These are phyloP conservation scores for Rhodomyrtus tomentosa DNA, from an alignment of 345 rosid species.

Conservation along the genomic window DNA sequence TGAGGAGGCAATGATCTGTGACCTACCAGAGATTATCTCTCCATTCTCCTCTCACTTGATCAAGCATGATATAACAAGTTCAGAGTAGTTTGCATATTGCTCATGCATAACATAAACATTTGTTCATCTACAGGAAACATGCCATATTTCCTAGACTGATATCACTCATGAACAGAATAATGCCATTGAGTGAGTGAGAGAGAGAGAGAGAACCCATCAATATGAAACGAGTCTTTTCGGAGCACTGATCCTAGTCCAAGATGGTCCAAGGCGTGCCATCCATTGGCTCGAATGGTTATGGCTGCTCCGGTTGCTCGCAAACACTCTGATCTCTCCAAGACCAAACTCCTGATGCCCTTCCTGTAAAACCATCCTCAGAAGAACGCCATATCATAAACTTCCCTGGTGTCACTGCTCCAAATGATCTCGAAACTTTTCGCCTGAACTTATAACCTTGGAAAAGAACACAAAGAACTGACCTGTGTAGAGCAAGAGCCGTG, in stretches of 20 bases:
- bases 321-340: constrained; percentile 1
- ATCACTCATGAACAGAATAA: background rate
- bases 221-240: background rate
- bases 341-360: constrained; percentile 1
- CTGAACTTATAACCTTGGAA: background rate
- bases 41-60: background rate
- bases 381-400: background rate
- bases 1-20: background rate
- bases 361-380: background rate
- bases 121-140: background rate
- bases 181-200: background rate
- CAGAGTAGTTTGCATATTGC: background rate
- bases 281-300: background rate
- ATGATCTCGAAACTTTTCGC: background rate
- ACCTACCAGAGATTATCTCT: background rate
- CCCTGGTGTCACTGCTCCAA: background rate
- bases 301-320: background rate
- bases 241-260: background rate
- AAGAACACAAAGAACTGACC: background rate
- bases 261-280: background rate
- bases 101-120: background rate
- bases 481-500: constrained; percentile 6
- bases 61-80: background rate
- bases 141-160: background rate
- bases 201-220: background rate